A percentile compares a stretch with the other conserved stretches of the same genome.
phyloP scores from a whole-genome alignment of 2,329 filamentous ascomycete genomes.

The Chrysoporthe austroafricana region DNA sequence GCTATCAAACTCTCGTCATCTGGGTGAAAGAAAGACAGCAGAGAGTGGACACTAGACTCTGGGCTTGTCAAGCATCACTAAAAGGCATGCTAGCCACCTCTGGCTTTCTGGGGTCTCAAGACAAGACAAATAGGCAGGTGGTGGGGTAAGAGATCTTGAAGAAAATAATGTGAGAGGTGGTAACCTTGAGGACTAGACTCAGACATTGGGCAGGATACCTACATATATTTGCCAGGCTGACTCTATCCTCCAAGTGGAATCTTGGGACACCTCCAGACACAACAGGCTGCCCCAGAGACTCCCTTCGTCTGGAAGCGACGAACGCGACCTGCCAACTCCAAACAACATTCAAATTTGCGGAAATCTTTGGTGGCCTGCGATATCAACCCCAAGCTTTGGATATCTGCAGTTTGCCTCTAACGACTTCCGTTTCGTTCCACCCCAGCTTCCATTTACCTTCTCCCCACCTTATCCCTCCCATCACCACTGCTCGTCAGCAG shows the following conservation, averaged over 20 bases:
- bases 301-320: background rate
- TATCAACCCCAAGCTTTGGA: background rate
- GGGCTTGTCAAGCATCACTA: too few species aligned
- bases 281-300: background rate
- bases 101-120: slow-evolving; percentile 3
- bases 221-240: background rate
- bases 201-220: slow-evolving; percentile 1
- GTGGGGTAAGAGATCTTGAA: background rate
- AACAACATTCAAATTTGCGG: background rate
- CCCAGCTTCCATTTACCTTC: background rate
- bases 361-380: too few species aligned
- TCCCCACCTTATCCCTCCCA: background rate
- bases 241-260: background rate
- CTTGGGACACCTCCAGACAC: slow-evolving; percentile 2
- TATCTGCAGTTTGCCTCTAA: background rate
- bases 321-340: background rate
- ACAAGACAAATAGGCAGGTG: background rate
- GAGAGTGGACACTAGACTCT: background rate
- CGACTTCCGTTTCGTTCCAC: background rate
- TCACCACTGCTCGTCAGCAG: background rate
- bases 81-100: background rate
- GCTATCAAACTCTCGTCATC: background rate
- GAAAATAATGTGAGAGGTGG: background rate
- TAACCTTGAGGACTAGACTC: background rate
- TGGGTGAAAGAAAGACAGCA: background rate